These are phyloP conservation scores for Phyllostachys edulis DNA, from an alignment of 176 grass and related monocot species.

Conservation along the genomic window DNA sequence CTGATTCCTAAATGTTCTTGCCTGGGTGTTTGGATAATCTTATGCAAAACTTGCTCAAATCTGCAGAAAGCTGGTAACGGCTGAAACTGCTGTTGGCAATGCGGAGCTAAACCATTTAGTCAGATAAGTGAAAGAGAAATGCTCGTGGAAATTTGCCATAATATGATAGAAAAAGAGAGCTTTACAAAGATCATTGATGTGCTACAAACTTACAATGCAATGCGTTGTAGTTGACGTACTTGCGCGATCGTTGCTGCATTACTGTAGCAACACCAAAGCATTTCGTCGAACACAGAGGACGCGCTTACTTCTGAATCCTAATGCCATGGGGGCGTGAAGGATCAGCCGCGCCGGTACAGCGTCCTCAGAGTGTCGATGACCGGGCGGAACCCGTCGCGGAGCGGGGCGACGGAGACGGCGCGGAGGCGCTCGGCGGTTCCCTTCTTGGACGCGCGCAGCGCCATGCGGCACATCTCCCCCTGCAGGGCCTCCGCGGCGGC, in stretches of 20 bases:
- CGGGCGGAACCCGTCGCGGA: slow-evolving; percentile 62
- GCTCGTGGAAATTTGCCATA: neutral
- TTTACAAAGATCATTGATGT: slow-evolving; percentile 2
- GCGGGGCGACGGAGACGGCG: slow-evolving; percentile 54
- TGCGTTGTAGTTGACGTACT: neutral
- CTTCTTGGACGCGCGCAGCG: slow-evolving; percentile 42
- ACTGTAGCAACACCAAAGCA: neutral
- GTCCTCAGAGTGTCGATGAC: slow-evolving; percentile 47
- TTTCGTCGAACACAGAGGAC: slow-evolving; percentile 14
- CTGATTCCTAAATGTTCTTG: neutral
- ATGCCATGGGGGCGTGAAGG: neutral
- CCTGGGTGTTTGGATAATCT: neutral
- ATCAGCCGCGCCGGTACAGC: slow-evolving; percentile 33
- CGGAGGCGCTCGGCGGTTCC: slow-evolving; percentile 54
- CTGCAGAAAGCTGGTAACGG: neutral
- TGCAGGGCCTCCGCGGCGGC: slow-evolving; percentile 46
- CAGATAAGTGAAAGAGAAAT: neutral
- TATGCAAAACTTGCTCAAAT: neutral
- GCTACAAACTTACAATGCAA: neutral
- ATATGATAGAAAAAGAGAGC: neutral
- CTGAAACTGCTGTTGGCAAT: neutral
- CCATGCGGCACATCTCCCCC: slow-evolving; percentile 74
- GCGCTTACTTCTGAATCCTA: neutral
- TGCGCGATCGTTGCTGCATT: neutral
- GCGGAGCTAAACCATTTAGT: neutral